A percentile compares a stretch with the other conserved stretches of the same genome.
phyloP scores from a whole-genome alignment of 2,329 filamentous ascomycete genomes.

The Paramyrothecium roridum region DNA sequence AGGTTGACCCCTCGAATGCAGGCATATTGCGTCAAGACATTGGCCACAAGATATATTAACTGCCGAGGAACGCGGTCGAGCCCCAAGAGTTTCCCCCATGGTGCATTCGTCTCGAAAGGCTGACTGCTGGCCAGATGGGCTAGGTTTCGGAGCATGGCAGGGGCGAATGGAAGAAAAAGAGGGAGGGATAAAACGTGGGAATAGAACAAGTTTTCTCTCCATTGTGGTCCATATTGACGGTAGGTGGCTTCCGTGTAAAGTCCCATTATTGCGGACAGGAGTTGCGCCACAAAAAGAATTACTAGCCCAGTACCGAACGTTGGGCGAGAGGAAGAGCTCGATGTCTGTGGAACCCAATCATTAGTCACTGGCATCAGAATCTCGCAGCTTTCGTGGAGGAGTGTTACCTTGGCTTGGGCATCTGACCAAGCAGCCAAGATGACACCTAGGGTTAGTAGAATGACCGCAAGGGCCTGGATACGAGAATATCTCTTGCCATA shows the following conservation, averaged over 20 bases:
- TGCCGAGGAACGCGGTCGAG: constrained; percentile 56
- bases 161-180: constrained; percentile 70
- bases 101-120: constrained; percentile 40
- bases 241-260: constrained; percentile 93
- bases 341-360: constrained; percentile 3
- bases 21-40: constrained; percentile 86
- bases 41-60: constrained; percentile 67
- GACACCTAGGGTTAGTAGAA: constrained; percentile 81
- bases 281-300: constrained; percentile 83
- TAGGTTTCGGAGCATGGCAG: constrained; percentile 63
- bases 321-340: constrained; percentile 16
- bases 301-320: constrained; percentile 63
- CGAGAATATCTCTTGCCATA: constrained; percentile 82
- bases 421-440: constrained; percentile 88
- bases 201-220: constrained; percentile 96
- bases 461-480: constrained; percentile 77
- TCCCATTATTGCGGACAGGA: constrained; percentile 91
- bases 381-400: background rate
- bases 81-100: constrained; percentile 10
- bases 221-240: constrained; percentile 78
- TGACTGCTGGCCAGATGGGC: constrained; percentile 59
- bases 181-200: constrained; percentile 74
- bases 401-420: constrained; percentile 71
- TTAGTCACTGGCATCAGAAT: background rate
- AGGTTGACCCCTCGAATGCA: constrained; percentile 96